Percentiles rank a stretch among this genome's conserved stretches.
Conservation (phyloP, 2,329 filamentous ascomycete species). For the Microdochium trichocladiopsis region DNA sequence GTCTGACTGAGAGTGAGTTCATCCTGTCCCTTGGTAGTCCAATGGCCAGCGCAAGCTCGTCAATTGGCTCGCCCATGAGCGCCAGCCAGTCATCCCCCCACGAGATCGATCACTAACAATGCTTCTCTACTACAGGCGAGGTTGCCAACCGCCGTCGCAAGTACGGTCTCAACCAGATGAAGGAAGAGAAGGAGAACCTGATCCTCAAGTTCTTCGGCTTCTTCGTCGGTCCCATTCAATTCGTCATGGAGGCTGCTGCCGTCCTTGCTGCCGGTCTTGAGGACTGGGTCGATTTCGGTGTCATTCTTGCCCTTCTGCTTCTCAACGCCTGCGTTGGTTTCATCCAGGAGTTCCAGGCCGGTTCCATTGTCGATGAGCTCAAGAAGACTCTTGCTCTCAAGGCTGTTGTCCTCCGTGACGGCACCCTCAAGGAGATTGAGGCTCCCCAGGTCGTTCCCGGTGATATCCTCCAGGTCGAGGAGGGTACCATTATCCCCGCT, state of each 20-base stretch:
- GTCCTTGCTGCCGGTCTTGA: constrained; percentile 75
- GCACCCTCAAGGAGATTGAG: constrained; percentile 69
- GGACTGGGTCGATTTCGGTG: constrained; percentile 91
- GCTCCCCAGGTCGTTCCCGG: constrained; percentile 80
- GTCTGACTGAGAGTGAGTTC: constrained; percentile 71
- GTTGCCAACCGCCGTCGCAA: constrained; percentile 43
- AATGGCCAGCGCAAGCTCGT: background rate
- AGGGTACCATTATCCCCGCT: constrained; percentile 86
- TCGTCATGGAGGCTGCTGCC: constrained; percentile 87
- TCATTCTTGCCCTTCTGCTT: constrained; percentile 76
- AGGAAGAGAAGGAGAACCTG: constrained; percentile 82
- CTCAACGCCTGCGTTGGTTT: constrained; percentile 85
- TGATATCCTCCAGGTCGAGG: constrained; percentile 84
- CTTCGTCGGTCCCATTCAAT: constrained; percentile 86
- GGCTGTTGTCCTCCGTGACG: constrained; percentile 80
- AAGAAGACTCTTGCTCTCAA: constrained; percentile 88
- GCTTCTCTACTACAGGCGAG: constrained; percentile 12
- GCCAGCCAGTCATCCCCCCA: constrained; percentile 16
- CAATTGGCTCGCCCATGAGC: background rate
- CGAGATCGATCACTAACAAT: constrained; percentile 7
- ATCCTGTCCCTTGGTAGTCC: background rate
- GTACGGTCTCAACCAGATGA: constrained; percentile 83
- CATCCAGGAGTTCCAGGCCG: constrained; percentile 83
- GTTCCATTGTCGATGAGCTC: constrained; percentile 82
- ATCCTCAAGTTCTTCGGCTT: constrained; percentile 76